These are phyloP conservation scores for Cenococcum geophilum DNA, from an alignment of 495 filamentous ascomycete genomes.

Conservation along the genomic window DNA sequence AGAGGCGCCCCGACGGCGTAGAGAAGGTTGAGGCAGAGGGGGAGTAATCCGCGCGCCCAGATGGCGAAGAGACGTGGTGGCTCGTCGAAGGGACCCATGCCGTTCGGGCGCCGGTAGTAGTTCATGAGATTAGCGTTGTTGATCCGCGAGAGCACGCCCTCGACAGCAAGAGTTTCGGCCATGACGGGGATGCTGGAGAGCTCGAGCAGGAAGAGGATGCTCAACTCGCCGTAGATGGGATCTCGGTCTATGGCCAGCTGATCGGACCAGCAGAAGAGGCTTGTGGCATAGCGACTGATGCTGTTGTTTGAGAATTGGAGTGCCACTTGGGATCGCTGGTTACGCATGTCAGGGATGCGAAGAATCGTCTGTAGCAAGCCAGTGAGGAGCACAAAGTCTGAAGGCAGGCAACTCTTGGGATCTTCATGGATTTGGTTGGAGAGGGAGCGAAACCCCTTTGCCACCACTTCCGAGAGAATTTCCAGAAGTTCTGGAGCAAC, in stretches of 20 bases:
- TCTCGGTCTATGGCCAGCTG: conserved; percentile 64
- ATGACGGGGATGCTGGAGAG: conserved; percentile 74
- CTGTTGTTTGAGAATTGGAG: conserved; percentile 56
- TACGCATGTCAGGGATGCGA: conserved; percentile 59
- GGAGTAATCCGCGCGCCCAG: conserved; percentile 82
- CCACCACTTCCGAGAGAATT: conserved; percentile 70
- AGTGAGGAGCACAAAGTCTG: conserved; percentile 83
- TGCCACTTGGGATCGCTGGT: conserved; percentile 55
- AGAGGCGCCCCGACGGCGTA: conserved; percentile 66
- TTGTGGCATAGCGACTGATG: conserved; percentile 71
- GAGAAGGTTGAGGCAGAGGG: conserved; percentile 84
- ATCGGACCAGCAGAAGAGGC: conserved; percentile 92
- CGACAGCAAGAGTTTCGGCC: conserved; percentile 82
- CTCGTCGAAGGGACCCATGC: conserved; percentile 63
- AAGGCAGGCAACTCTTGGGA: conserved; percentile 44
- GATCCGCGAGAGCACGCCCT: conserved; percentile 71
- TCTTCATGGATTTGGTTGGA: conserved; percentile 65
- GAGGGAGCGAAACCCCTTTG: conserved; percentile 70
- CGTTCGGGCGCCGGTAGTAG: conserved; percentile 59
- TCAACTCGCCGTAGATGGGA: conserved; percentile 89
- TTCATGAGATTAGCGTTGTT: conserved; percentile 68
- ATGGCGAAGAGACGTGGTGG: conserved; percentile 65
- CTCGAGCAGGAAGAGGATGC: conserved; percentile 79
- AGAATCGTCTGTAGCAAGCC: conserved; percentile 78
- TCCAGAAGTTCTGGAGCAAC: conserved; percentile 56